Evolutionary conservation across 2,329 filamentous ascomycete species (phyloP), one percentile per base, ranked within the genome.

Genomic region (Hymenoscyphus infarciens): DNA sequence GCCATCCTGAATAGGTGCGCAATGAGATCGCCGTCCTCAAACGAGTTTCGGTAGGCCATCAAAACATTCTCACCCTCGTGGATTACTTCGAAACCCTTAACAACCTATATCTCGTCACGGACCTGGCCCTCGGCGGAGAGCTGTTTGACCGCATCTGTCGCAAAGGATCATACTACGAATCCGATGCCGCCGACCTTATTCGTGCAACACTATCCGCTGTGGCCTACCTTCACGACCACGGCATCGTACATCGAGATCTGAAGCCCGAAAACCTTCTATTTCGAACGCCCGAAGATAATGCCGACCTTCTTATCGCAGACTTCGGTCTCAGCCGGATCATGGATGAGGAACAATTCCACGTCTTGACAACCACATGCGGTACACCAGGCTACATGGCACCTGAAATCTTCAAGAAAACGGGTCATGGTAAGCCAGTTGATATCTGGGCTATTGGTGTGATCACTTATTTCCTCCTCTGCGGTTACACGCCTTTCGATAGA

Each of bases 31-130:
- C 95, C 6, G 92, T 99, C 29, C 83, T 99, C 69, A 98, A 98
- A 78, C 89, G 89, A 73, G 94, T 99, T n/a, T 98, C 94, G 1
- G 97, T 99, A 91, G 95, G 95, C 61, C 94, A 99, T 79, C 91
- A 95, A 77, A 99, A 99, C 75, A 98, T 99, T 75, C 81, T 99
- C 65, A 99, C 95, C 1, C 83, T 99, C 63, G 95, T 98, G 72
- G 95, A 99, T 80, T 99, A 98, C 78, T 99, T 99, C 74, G 95
- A 99, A 80, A 99, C 95, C 6, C 96, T 97, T 91, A 98, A 99
- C 80, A 99, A 99, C 78, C 84, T 99, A 68, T 99, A 99, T 76
- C 88, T 99, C 42, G 95, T 99, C 59, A 98, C 95, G 53, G 95
- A 99, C 74, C 89, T 99, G 35, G 95, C 95, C 19, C 87, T 98